Evolutionary conservation across 2,329 filamentous ascomycete genomes (phyloP), one percentile per base, ranked within the genome.

Genomic region (Colletotrichum spaethianum): DNA sequence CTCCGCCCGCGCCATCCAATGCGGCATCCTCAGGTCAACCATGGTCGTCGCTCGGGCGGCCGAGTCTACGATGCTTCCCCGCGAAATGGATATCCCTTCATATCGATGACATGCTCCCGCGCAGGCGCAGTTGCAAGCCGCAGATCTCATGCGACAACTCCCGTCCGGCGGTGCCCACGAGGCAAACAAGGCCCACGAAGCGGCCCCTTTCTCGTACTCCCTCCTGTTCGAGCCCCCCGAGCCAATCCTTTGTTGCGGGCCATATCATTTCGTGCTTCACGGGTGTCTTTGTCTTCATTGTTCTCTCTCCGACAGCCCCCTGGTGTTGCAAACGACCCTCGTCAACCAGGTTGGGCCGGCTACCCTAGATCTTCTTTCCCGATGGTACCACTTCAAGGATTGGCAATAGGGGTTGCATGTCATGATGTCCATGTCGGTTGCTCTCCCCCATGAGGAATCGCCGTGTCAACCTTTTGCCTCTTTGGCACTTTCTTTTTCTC

Each of bases 111-210:
- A n/a, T 33, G n/a, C 28, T 28, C 20, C 18, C 33, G 23, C 31
- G 18, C 42, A 66, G 56, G 23, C 31, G 18, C 42, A 66, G 56
- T 36, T 57, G 56, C 56, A 56, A 50, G 44, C 33, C 20, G 66
- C 66, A 63, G 65, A 70, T 65, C 70, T 48, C 20, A 48, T 48
- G 26, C 48, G 20, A 56, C 18, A 18, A 26, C 55, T 63, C 36
- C 63, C 42, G 36, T 52, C 31, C 23, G 18, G 20, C 60, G 42
- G 52, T 26, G 42, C 42, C 60, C 48, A 26, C 60, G 67, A 59
- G 53, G 53, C 60, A 60, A 60, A 48, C 46, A 50, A 66, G 67
- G 67, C 65, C 62, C 57, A 38, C 59, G 26, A 38, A 57, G 20
- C 4, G 38, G 26, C 20, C 26, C 40, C 60, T 38, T 33, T 33